A percentile compares a stretch with the other conserved stretches of the same genome.
phyloP scores from a whole-genome alignment of 148 eudicot genomes.

The Suaeda aralocaspica region DNA sequence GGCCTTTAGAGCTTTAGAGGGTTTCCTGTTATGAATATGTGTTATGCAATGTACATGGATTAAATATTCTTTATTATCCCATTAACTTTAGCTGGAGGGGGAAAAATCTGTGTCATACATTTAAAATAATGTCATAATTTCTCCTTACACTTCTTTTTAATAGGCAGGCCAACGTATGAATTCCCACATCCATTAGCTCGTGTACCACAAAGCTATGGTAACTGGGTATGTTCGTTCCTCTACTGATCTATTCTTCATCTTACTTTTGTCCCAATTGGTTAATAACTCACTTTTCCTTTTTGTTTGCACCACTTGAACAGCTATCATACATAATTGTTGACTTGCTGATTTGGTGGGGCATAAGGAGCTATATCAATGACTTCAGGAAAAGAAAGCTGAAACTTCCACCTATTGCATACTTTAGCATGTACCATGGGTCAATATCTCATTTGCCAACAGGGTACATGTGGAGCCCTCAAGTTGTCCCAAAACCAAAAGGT shows the following conservation, averaged over 20 bases:
- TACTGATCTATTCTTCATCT: background rate
- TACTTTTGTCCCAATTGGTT: background rate
- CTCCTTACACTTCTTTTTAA: constrained; percentile 30
- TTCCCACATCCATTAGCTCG: constrained; percentile 92
- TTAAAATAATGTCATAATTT: constrained; percentile 22
- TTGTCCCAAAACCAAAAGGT: constrained; percentile 91
- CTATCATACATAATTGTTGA: constrained; percentile 83
- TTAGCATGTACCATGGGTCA: constrained; percentile 81
- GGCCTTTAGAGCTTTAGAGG: too few species aligned
- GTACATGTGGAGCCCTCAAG: constrained; percentile 96
- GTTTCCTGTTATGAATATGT: background rate
- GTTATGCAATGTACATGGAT: background rate
- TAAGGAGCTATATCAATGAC: constrained; percentile 82
- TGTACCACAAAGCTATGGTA: constrained; percentile 83
- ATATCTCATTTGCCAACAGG: constrained; percentile 86
- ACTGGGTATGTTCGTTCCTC: constrained; percentile 68
- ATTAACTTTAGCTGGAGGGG: background rate
- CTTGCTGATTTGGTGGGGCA: constrained; percentile 90
- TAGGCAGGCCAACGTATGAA: constrained; percentile 94
- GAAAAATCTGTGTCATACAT: background rate
- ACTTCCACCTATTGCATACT: constrained; percentile 89
- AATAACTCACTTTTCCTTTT: constrained; percentile 3
- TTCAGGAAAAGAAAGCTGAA: constrained; percentile 82
- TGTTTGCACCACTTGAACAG: constrained; percentile 30
- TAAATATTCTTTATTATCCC: background rate